Base-by-base conservation (phyloP, 495 filamentous ascomycete genomes). In the Hyaloscypha variabilis region DNA sequence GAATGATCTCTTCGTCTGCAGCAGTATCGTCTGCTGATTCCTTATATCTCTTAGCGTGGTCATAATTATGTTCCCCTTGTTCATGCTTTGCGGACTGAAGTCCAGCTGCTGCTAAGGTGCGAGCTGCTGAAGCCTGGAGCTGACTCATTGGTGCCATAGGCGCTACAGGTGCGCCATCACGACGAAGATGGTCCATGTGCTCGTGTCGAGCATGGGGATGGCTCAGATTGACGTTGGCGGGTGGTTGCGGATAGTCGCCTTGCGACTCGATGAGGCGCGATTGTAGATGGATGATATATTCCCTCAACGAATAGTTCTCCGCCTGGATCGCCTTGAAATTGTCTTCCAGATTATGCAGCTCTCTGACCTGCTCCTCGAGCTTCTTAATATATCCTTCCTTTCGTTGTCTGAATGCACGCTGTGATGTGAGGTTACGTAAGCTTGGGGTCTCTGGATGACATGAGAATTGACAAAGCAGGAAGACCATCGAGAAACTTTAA, bases 341-440 rank as follows among this genome's bases (percentile, higher is more conserved):
- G 59, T 89, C 85, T 58, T 89, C 88, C 74, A 94, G 84, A 21
- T 80, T 78, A 50, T 86, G 84, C 70, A 85, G 88, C 23, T 92
- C 91, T 66, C 90, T 85, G 51, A 96, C 91, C 75, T 97, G 91
- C 69, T 94, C 90, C 75, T 98, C 95, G 19, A 99, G 83, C 74
- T 94, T 93, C 80, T 97, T 96, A 75, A 99, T 99, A 75, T 98
- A 97, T 34, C 88, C 91, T 78, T 99, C 95, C 77, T 99, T 99
- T 60, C 95, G 91, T 81, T 97, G 94, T 26, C 95, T 91, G 78
- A 99, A 99, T 24, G 95, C 95, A 69, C 95, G 88, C 95, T 98
- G 72, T 67, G 52, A 54, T 49, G 26, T 49, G 17, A 54, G 62
- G 53, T 73, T 71, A 71, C 46, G 68, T 69, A 71, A 71, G 68